phyloP scores from a whole-genome alignment of 2,329 filamentous ascomycete genomes.

The Penicillium psychrosexuale region DNA sequence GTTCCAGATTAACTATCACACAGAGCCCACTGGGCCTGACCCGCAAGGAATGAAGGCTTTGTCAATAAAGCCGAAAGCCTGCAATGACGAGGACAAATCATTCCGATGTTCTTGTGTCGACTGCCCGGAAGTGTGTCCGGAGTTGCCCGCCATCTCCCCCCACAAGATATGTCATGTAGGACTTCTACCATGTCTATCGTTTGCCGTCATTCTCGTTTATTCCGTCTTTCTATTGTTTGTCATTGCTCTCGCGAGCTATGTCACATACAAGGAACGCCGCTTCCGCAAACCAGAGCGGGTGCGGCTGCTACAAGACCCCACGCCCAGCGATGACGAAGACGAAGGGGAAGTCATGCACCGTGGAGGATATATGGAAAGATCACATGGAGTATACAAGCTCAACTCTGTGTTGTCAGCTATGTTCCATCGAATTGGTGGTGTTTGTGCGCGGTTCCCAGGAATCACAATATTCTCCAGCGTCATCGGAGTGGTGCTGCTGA shows the following conservation, averaged over 20 bases:
- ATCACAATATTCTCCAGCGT: slow-evolving; percentile 76
- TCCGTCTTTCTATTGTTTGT: slow-evolving; percentile 68
- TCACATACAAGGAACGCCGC: slow-evolving; percentile 70
- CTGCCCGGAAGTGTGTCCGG: slow-evolving; percentile 80
- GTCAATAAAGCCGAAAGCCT: slow-evolving; percentile 73
- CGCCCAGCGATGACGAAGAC: slow-evolving; percentile 87
- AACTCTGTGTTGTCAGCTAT: slow-evolving; percentile 78
- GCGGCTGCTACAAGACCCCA: slow-evolving; percentile 79
- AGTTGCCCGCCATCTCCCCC: slow-evolving; percentile 71
- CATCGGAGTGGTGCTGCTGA: slow-evolving; percentile 73
- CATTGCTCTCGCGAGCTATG: slow-evolving; percentile 66
- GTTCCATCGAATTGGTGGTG: slow-evolving; percentile 76
- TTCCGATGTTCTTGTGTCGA: slow-evolving; percentile 94
- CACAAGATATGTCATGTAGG: slow-evolving; percentile 76
- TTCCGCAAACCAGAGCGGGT: slow-evolving; percentile 75
- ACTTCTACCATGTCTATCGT: slow-evolving; percentile 85
- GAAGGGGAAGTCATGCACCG: slow-evolving; percentile 80
- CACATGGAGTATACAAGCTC: slow-evolving; percentile 73
- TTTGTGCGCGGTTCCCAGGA: slow-evolving; percentile 77
- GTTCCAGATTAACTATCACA: slow-evolving; percentile 90
- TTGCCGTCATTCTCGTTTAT: slow-evolving; percentile 86
- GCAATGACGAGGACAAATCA: slow-evolving; percentile 80
- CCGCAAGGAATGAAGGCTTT: slow-evolving; percentile 69
- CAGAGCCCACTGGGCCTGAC: slow-evolving; percentile 57
- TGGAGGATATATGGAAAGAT: slow-evolving; percentile 72